Conservation (phyloP, 495 filamentous ascomycete genomes). For the Pyrenula massariospora region DNA sequence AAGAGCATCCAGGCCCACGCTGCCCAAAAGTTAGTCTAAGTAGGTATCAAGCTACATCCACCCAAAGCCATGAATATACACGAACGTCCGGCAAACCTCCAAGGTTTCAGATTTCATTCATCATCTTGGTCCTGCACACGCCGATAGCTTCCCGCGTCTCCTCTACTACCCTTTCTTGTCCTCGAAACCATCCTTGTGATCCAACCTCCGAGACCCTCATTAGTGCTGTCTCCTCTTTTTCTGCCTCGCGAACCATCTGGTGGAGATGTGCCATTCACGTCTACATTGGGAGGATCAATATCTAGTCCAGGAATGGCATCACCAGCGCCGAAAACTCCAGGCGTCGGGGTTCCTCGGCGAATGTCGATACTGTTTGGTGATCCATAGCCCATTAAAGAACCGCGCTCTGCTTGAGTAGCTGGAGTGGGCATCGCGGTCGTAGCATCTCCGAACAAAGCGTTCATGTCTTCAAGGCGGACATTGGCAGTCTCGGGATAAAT, state of each 20-base stretch:
- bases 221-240: constrained; percentile 17
- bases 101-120: constrained; percentile 19
- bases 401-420: constrained; percentile 56
- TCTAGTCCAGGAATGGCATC: constrained; percentile 61
- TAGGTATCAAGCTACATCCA: neutral
- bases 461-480: constrained; percentile 93
- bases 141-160: constrained; percentile 47
- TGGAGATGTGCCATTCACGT: constrained; percentile 33
- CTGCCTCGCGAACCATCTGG: constrained; percentile 18
- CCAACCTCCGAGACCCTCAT: constrained; percentile 57
- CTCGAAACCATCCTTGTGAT: constrained; percentile 52
- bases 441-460: constrained; percentile 78
- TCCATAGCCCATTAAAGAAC: constrained; percentile 55
- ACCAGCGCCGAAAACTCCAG: constrained; percentile 36
- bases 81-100: constrained; percentile 6
- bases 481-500: constrained; percentile 94
- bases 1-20: too few species aligned
- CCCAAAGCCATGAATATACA: neutral
- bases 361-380: constrained; percentile 76
- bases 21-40: neutral
- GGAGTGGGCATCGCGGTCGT: constrained; percentile 68
- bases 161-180: constrained; percentile 30
- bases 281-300: constrained; percentile 53
- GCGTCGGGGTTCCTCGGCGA: constrained; percentile 30
- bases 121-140: constrained; percentile 57